Base-by-base conservation (phyloP, 164 flowering plant species). In the Saururus chinensis region DNA sequence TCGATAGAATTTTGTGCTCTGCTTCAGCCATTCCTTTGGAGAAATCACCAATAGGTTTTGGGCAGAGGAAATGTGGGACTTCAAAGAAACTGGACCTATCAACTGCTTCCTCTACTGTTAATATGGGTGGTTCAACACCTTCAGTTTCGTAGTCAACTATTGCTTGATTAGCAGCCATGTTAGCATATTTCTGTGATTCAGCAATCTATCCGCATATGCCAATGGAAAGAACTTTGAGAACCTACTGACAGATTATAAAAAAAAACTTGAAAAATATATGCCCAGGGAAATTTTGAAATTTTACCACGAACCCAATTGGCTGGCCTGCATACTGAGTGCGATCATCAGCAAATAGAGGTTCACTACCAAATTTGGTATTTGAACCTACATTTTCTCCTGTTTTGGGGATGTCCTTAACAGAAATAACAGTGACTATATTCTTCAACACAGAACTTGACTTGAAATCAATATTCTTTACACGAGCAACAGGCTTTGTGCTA, bases 71-170 rank as follows among this genome's bases (percentile, higher is more conserved):
- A 58, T 92, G 62, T 67, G 98, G 98, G 61, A 82, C 79, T 64
- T 83, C 87, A 68, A 84, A 81, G 66, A 89, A 76, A 77, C 96
- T 89, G 24, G 90, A 85, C 66, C 80, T 80, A 69, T 78, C 71
- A 66, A 85, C 96, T 60, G 97, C 98, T 60, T 89, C 89, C 77
- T 92, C 92, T n/a, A 92, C 87, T 22, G 93, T 75, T 66, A 92
- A 74, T 63, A 89, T 89, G 9, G 96, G 93, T 7, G 82, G 78
- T 53, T 82, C 92, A 19, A 88, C 51, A 71, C 81, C 75, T 62
- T 78, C 87, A 45, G 68, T 58, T 61, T 79, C 89, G 71, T 92
- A 92, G 49, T 81, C 82, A 67, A 92, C 82, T 25, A 72, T 71
- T 9, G 84, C 95, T 59, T 57, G n/a, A 0, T 74, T 67, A 40